Percentiles rank a stretch among this genome's conserved stretches.
Evolutionary conservation across 352 stramenopile genomes (phyloP).

Genomic region (Pilasporangium apinafurcum): DNA sequence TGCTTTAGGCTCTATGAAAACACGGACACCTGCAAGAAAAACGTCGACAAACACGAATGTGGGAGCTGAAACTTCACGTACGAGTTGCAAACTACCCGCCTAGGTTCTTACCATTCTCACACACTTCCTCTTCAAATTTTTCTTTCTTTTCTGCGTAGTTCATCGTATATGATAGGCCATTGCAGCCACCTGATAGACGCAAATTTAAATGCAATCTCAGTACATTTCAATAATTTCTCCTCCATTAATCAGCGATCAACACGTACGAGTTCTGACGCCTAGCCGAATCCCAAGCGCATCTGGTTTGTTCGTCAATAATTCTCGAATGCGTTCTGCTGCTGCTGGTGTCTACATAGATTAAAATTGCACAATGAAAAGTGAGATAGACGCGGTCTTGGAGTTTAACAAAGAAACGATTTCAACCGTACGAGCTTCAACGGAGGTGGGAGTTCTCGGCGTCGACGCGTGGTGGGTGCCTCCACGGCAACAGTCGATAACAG

Average conservation of each 20-base stretch:
- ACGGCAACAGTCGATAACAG: slow-evolving; percentile 35
- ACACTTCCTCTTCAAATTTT: slow-evolving; percentile 92
- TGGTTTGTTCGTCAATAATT: slow-evolving; percentile 78
- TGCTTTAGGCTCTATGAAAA: slow-evolving; percentile 98
- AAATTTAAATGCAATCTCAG: too few relatives aligned
- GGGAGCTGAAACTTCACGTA: slow-evolving; percentile 1
- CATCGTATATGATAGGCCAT: slow-evolving; percentile 98
- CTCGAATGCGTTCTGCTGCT: slow-evolving; percentile 81
- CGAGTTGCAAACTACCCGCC: background rate
- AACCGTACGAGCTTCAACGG: slow-evolving; percentile 63
- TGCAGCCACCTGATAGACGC: slow-evolving; percentile 87
- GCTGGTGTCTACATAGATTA: slow-evolving; percentile 65
- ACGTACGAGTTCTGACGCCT: slow-evolving; percentile 90
- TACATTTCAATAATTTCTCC: too few relatives aligned
- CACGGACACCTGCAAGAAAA: slow-evolving; percentile 72
- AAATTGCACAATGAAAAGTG: background rate
- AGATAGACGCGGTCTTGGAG: too few relatives aligned
- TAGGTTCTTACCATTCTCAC: slow-evolving; percentile 57
- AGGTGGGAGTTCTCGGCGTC: slow-evolving; percentile 62
- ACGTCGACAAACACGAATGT: slow-evolving; percentile 1
- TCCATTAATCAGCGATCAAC: background rate
- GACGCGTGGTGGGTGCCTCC: slow-evolving; percentile 27
- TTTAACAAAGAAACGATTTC: background rate
- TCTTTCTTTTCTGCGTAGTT: slow-evolving; percentile 97
- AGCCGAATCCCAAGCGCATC: slow-evolving; percentile 94